A percentile compares a stretch with the other conserved stretches of the same genome.
These are phyloP conservation scores for Nigrospora oryzae DNA, from an alignment of 2,329 filamentous ascomycete species.

Conservation along the genomic window DNA sequence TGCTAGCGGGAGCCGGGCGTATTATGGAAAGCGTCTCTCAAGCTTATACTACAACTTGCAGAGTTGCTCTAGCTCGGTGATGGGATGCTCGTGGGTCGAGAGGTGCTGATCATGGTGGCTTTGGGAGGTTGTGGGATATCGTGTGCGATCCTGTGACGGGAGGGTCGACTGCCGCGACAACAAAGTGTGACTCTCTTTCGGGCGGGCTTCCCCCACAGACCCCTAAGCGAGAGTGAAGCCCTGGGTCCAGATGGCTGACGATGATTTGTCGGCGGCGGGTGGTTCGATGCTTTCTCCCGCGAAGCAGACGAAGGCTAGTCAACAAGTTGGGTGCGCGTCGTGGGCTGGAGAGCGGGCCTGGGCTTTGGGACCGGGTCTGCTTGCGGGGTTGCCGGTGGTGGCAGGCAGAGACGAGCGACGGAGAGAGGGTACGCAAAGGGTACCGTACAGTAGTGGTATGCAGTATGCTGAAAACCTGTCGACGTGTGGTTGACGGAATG, in stretches of 20 bases:
- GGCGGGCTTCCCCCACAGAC: neutral
- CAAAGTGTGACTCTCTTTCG: neutral
- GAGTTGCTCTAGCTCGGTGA: constrained; percentile 5
- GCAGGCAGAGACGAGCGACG: neutral
- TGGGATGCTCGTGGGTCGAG: constrained; percentile 2
- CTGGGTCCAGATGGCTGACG: constrained; percentile 1
- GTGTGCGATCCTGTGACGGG: neutral
- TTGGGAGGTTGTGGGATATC: neutral
- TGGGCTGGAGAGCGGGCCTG: no score
- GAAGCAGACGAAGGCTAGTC: neutral
- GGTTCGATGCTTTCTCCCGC: neutral
- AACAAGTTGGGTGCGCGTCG: neutral
- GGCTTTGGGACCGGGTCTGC: no score
- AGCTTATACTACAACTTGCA: constrained; percentile 3
- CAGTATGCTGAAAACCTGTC: neutral
- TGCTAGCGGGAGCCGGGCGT: constrained; percentile 4
- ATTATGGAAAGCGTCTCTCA: neutral
- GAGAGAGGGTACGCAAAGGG: neutral
- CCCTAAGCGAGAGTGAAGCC: neutral
- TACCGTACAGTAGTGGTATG: neutral
- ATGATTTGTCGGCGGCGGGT: neutral
- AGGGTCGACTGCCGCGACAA: neutral
- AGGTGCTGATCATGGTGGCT: constrained; percentile 5
- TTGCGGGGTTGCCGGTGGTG: neutral
- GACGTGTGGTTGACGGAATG: constrained; percentile 1